A percentile compares a stretch with the other conserved stretches of the same genome.
Conservation (phyloP, 495 filamentous ascomycete genomes). For the Aspergillus bertholletiae region DNA sequence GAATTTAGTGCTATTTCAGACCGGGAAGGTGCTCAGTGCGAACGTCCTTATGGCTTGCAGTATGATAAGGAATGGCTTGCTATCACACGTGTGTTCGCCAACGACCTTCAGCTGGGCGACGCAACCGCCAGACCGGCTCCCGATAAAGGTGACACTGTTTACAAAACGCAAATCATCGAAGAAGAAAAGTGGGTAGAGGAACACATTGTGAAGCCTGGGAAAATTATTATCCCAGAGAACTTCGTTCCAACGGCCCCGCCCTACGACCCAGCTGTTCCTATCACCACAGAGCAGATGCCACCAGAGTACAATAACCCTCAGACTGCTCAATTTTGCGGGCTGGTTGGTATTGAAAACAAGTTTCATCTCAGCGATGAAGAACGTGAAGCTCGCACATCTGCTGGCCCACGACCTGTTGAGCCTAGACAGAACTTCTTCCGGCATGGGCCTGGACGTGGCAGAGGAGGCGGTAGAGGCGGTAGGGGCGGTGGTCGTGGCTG, state of each 20-base stretch:
- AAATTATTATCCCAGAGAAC: constrained; percentile 66
- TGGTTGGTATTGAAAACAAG: constrained; percentile 72
- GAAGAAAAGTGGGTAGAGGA: constrained; percentile 74
- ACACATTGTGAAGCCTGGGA: constrained; percentile 57
- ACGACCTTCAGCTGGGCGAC: constrained; percentile 57
- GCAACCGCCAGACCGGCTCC: constrained; percentile 38
- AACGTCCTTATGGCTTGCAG: constrained; percentile 47
- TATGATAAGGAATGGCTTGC: constrained; percentile 97
- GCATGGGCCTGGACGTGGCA: constrained; percentile 15
- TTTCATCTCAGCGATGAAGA: constrained; percentile 72
- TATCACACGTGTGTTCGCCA: constrained; percentile 77
- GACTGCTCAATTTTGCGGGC: constrained; percentile 70
- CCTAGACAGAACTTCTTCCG: constrained; percentile 11
- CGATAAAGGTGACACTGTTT: constrained; percentile 61
- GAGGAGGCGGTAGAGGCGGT: constrained; percentile 16
- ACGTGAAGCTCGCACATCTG: constrained; percentile 44
- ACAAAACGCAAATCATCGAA: constrained; percentile 57
- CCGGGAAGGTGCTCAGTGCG: constrained; percentile 8
- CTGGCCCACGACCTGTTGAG: constrained; percentile 26
- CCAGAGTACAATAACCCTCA: constrained; percentile 80
- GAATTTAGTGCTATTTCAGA: constrained; percentile 48
- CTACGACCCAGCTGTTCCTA: constrained; percentile 45
- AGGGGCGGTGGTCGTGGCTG: constrained; percentile 8
- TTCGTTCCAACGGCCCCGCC: constrained; percentile 74
- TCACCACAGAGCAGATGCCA: constrained; percentile 49